Evolutionary conservation across 2,329 filamentous ascomycete genomes (phyloP), one percentile per base, ranked within the genome.

Genomic region (Monilinia aucupariae): DNA sequence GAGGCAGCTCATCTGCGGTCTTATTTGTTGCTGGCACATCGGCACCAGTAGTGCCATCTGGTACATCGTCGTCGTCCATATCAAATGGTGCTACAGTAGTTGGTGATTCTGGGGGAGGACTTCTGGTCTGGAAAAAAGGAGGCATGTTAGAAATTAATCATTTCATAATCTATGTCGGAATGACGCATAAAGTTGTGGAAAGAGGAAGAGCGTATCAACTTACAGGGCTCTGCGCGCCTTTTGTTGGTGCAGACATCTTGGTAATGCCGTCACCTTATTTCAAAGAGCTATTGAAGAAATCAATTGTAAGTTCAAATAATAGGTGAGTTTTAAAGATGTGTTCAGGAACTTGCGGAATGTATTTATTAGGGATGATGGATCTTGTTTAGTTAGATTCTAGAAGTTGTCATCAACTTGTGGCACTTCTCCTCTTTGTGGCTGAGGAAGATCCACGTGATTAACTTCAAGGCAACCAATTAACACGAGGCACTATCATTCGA

Each of bases 51-150:
- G 82, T 72, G 64, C 80, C 80, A 69, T 89, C 87, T 72, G 87
- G 85, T 59, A 85, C 76, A 71, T 88, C 87, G 70, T 89, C 86
- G 77, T 90, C 87, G 72, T 89, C 85, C 78, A 88, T 81, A 66
- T 88, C 85, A 72, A 88, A 79, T 9, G 85, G 85, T 70, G 80
- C 78, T 61, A 81, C 85, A 51, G 85, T 88, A 13, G 85, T 88
- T 12, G 85, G 85, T 53, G 85, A 88, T 75, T 88, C 85, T 45
- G 85, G 59, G 53, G 53, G 43, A 39, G 59, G 39, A 30, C 55
- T 54, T 54, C 55, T 61, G 34, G 17, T 41, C 62, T 64, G 43
- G 43, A 20, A 25, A 30, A 47, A 37, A 32, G 47, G 48, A 50
- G 39, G 25, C 30, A 39, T 30, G 48, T 64, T 49, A 59, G 54